These are phyloP conservation scores for Aspergillus nanangensis DNA, from an alignment of 495 filamentous ascomycete species.

Conservation along the genomic window DNA sequence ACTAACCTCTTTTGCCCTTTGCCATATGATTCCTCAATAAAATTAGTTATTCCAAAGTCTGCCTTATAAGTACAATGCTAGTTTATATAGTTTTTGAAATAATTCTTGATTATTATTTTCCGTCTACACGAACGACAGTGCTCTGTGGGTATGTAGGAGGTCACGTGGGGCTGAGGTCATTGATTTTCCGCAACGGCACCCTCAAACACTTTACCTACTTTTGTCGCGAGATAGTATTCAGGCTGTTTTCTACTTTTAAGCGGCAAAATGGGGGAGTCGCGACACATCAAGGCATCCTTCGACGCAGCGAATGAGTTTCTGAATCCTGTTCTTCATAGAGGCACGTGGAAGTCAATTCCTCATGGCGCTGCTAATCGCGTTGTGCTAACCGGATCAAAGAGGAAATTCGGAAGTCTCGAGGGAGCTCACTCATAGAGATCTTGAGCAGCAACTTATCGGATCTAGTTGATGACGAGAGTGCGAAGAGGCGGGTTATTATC, in stretches of 20 bases:
- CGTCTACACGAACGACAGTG: too few species aligned
- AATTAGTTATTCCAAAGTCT: too few species aligned
- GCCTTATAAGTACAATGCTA: too few species aligned
- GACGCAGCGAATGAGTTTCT: conserved; percentile 35
- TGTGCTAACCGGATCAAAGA: conserved; percentile 34
- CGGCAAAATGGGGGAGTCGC: conserved; percentile 27
- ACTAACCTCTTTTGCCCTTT: too few species aligned
- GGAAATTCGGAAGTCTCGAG: conserved; percentile 31
- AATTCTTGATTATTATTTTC: too few species aligned
- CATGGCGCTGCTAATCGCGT: background rate
- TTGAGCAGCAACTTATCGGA: conserved; percentile 11
- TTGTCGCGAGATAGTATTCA: background rate
- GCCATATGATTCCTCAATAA: too few species aligned
- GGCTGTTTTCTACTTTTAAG: background rate
- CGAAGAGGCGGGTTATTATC: conserved; percentile 24
- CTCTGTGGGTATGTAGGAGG: too few species aligned
- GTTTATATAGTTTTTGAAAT: too few species aligned
- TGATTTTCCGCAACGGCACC: too few species aligned
- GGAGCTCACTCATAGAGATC: conserved; percentile 35
- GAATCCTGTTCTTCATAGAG: conserved; percentile 39
- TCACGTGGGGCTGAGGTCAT: background rate
- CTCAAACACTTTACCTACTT: too few species aligned
- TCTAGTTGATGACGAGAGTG: conserved; percentile 2
- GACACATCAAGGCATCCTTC: conserved; percentile 27
- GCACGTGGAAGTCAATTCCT: conserved; percentile 24